phyloP scores from a whole-genome alignment of 1,284 basidiomycete species.

The Pseudozyma sp. region DNA sequence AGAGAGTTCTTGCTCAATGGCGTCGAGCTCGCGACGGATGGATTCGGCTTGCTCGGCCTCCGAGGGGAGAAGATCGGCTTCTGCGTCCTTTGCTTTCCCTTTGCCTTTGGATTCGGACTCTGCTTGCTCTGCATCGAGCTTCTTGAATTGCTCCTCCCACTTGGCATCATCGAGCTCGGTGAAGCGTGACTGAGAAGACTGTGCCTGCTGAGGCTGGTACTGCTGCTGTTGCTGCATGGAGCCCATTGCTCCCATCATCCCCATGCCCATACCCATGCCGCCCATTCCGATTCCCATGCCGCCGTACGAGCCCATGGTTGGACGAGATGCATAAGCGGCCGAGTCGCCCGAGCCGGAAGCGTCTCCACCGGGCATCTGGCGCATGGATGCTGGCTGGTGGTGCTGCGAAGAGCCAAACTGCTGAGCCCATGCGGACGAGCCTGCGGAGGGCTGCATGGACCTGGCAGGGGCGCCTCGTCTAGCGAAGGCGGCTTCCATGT shows the following conservation, averaged over 20 bases:
- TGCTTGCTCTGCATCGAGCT: slow-evolving; percentile 57
- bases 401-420: slow-evolving; percentile 46
- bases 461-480: slow-evolving; percentile 24
- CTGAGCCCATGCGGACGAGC: slow-evolving; percentile 51
- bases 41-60: slow-evolving; percentile 61
- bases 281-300: slow-evolving; percentile 46
- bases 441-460: slow-evolving; percentile 26
- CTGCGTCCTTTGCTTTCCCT: slow-evolving; percentile 49
- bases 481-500: slow-evolving; percentile 58
- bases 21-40: slow-evolving; percentile 60
- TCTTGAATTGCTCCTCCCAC: slow-evolving; percentile 66
- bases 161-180: slow-evolving; percentile 62
- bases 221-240: slow-evolving; percentile 24
- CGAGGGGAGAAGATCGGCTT: slow-evolving; percentile 37
- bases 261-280: slow-evolving; percentile 53
- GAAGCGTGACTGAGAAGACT: slow-evolving; percentile 43
- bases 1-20: slow-evolving; percentile 57
- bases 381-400: slow-evolving; percentile 19
- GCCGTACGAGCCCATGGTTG: slow-evolving; percentile 48
- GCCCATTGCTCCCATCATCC: slow-evolving; percentile 43
- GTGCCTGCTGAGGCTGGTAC: slow-evolving; percentile 29
- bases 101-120: slow-evolving; percentile 62
- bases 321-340: slow-evolving; percentile 38
- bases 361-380: slow-evolving; percentile 18
- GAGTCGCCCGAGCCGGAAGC: slow-evolving; percentile 17